Conservation (phyloP, 768 basidiomycete species). For the Leccinum imitatum region DNA sequence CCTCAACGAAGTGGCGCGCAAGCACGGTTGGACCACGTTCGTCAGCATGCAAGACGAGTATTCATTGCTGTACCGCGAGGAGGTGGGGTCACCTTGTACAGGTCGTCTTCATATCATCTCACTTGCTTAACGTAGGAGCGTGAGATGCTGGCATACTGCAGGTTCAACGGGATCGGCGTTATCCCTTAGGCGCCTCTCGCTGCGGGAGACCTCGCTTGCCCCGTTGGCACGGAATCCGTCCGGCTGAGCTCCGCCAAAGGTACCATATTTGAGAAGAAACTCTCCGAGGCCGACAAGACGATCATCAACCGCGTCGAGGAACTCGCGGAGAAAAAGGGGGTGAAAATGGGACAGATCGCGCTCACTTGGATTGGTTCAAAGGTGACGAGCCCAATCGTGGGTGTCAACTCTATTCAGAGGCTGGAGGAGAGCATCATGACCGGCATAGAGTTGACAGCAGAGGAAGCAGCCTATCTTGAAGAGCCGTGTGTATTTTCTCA, state of each 20-base stretch:
- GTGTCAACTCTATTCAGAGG: constrained; percentile 36
- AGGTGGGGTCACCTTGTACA: constrained; percentile 32
- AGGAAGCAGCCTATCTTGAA: constrained; percentile 30
- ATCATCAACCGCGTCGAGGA: constrained; percentile 44
- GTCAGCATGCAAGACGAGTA: constrained; percentile 57
- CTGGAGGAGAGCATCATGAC: constrained; percentile 31
- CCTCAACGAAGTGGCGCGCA: constrained; percentile 43
- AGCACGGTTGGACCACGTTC: constrained; percentile 52
- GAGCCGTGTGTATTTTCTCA: constrained; percentile 21
- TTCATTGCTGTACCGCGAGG: constrained; percentile 52
- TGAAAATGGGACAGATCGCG: constrained; percentile 48
- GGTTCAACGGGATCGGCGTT: constrained; percentile 48
- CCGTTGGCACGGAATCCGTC: constrained; percentile 28
- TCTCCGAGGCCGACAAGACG: constrained; percentile 30
- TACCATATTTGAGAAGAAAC: constrained; percentile 26
- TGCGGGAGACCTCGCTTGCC: constrained; percentile 39
- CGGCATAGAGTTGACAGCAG: constrained; percentile 24
- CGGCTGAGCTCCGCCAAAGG: constrained; percentile 30
- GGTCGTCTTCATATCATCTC: background rate
- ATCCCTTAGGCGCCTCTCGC: constrained; percentile 51
- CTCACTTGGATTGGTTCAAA: constrained; percentile 43
- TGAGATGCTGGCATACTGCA: constrained; percentile 46
- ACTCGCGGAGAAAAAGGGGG: constrained; percentile 39
- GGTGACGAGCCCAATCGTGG: constrained; percentile 45
- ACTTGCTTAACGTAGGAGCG: constrained; percentile 35